Evolutionary conservation across 129 eudicot genomes (phyloP).

Genomic region (Tanacetum coccineum): DNA sequence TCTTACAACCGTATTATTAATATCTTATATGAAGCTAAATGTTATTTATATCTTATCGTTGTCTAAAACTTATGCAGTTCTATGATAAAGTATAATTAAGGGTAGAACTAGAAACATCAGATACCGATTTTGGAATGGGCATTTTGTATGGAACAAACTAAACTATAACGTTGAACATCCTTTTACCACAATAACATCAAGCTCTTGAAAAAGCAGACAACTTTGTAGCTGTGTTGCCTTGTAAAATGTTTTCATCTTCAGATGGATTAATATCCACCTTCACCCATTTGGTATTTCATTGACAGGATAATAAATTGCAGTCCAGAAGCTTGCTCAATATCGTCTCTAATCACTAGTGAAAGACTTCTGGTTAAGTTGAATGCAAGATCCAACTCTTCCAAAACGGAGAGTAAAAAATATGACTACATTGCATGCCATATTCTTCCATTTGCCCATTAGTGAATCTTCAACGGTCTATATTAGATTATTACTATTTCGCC

Average conservation of each 20-base stretch:
- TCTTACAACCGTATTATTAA: too few relatives aligned
- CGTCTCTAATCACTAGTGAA: conserved; percentile 1
- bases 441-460: not conserved
- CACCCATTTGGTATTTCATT: not conserved
- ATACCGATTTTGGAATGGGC: too few relatives aligned
- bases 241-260: not conserved
- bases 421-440: not conserved
- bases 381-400: not conserved
- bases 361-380: not conserved
- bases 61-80: not conserved
- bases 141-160: too few relatives aligned
- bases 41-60: too few relatives aligned
- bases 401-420: not conserved
- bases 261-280: not conserved
- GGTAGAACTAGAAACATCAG: too few relatives aligned
- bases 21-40: too few relatives aligned
- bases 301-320: not conserved
- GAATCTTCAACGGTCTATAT: not conserved
- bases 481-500: not conserved
- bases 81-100: not conserved
- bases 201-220: not conserved
- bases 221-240: not conserved
- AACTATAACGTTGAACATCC: too few relatives aligned
- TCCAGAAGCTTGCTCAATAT: not conserved
- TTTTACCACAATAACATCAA: too few relatives aligned